Evolutionary conservation across 345 rosid species (phyloP).

Genomic region (Adansonia digitata): DNA sequence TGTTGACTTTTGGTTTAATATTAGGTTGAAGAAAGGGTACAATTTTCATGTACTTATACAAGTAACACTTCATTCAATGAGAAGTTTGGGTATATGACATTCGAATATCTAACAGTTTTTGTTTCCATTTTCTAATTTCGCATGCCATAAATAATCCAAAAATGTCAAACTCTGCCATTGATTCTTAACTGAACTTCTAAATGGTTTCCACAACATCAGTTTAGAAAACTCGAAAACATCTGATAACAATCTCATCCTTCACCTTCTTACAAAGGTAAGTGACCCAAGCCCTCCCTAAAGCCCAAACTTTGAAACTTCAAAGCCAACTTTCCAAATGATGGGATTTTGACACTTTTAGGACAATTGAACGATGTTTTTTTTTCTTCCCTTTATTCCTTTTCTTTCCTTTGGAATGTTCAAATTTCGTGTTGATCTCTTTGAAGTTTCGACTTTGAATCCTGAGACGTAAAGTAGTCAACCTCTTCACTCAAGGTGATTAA

Average conservation of each 20-base stretch:
- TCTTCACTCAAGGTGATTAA: neutral
- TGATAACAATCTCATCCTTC: too few relatives aligned
- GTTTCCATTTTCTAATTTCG: neutral
- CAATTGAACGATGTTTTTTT: neutral
- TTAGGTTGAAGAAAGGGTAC: neutral
- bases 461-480: neutral
- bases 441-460: neutral
- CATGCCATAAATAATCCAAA: neutral
- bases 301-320: neutral
- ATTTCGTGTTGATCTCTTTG: neutral
- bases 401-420: too few relatives aligned
- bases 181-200: too few relatives aligned
- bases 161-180: neutral
- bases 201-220: too few relatives aligned
- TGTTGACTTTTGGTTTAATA: neutral
- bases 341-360: too few relatives aligned
- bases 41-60: neutral
- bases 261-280: too few relatives aligned
- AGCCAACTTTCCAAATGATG: too few relatives aligned
- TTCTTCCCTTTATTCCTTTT: too few relatives aligned
- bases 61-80: neutral
- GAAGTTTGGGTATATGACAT: neutral
- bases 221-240: too few relatives aligned
- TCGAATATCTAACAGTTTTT: too few relatives aligned
- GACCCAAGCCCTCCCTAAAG: too few relatives aligned